Conservation (phyloP, 2,329 filamentous ascomycete genomes). For the Fusarium circinatum region DNA sequence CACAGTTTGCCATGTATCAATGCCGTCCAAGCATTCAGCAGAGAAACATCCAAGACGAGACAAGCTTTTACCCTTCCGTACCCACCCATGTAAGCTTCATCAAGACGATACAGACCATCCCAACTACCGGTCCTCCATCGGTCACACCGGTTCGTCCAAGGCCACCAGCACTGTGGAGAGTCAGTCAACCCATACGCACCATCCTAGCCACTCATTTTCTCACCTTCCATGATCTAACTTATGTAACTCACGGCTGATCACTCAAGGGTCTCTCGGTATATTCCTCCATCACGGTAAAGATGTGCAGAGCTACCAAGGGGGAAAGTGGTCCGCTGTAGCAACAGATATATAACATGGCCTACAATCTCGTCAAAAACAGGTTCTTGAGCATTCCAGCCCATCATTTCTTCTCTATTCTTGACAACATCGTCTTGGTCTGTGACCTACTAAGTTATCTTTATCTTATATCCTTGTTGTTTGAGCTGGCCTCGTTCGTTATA, state of each 20-base stretch:
- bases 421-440: slow-evolving; percentile 27
- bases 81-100: slow-evolving; percentile 7
- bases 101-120: slow-evolving; percentile 11
- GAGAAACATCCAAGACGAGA: slow-evolving; percentile 17
- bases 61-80: slow-evolving; percentile 14
- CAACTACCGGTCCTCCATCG: slow-evolving; percentile 3
- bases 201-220: not conserved
- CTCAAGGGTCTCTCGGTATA: slow-evolving; percentile 13
- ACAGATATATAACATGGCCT: slow-evolving; percentile 22
- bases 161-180: not conserved
- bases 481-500: slow-evolving; percentile 26
- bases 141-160: slow-evolving; percentile 6
- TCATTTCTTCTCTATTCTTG: slow-evolving; percentile 21
- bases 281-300: slow-evolving; percentile 14
- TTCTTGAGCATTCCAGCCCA: not conserved
- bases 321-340: not conserved
- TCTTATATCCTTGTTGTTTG: slow-evolving; percentile 21
- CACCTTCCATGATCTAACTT: not conserved
- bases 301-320: slow-evolving; percentile 21
- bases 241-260: not conserved
- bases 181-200: not conserved
- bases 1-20: not conserved
- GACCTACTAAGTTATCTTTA: slow-evolving; percentile 13
- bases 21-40: slow-evolving; percentile 6
- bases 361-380: slow-evolving; percentile 9